Percentiles rank a stretch among this genome's conserved stretches.
Evolutionary conservation across 345 rosid genomes (phyloP).

Genomic region (Heritiera littoralis): DNA sequence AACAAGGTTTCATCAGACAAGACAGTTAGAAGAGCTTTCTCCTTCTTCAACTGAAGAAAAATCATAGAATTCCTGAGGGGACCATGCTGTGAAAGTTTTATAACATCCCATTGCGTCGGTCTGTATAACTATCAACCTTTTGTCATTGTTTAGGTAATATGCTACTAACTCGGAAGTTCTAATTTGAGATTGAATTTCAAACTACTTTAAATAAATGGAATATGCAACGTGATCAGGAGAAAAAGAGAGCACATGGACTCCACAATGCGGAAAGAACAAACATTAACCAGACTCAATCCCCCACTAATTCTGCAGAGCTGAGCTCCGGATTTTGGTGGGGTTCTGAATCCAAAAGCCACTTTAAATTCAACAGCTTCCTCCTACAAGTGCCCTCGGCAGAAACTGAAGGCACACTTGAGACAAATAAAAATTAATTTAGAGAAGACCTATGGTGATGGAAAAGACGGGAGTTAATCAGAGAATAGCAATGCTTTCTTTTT

Average conservation of each 20-base stretch:
- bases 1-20: not conserved
- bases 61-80: slow-evolving; percentile 36
- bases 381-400: slow-evolving; percentile 14
- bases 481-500: slow-evolving; percentile 1
- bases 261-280: slow-evolving; percentile 33
- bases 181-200: slow-evolving; percentile 32
- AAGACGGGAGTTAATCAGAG: slow-evolving; percentile 20
- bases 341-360: slow-evolving; percentile 18
- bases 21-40: slow-evolving; percentile 33
- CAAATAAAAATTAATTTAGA: not conserved
- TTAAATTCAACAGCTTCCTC: slow-evolving; percentile 7
- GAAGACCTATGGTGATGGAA: slow-evolving; percentile 3
- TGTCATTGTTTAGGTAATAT: slow-evolving; percentile 22
- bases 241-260: slow-evolving; percentile 32
- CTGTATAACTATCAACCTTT: slow-evolving; percentile 21
- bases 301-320: slow-evolving; percentile 36
- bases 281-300: slow-evolving; percentile 27
- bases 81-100: slow-evolving; percentile 41
- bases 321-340: slow-evolving; percentile 30
- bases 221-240: slow-evolving; percentile 11
- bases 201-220: slow-evolving; percentile 22
- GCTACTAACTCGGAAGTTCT: slow-evolving; percentile 25
- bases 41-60: slow-evolving; percentile 52
- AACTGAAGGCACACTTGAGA: not conserved
- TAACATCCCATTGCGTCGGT: slow-evolving; percentile 32